Base-by-base conservation (phyloP, 495 filamentous ascomycete genomes). In the Hyaloscypha finlandica region DNA sequence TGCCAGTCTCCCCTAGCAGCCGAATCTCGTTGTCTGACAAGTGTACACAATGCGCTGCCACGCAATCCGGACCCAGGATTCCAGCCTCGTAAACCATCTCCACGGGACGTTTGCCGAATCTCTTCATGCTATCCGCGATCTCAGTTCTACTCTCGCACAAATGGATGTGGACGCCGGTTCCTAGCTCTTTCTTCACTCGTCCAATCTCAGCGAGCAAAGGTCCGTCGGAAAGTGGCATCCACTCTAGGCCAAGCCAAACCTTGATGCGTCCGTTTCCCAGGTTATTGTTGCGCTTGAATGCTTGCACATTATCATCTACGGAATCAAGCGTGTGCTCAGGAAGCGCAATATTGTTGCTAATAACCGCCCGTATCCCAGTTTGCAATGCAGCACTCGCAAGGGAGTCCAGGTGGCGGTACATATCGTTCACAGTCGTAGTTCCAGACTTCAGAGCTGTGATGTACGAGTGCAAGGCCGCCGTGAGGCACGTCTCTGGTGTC, bases 171-270 rank as follows among this genome's bases (percentile, higher is more conserved):
- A 64, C 51, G 4, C 62, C 62, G 0, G 52, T 57, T 42, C 62
- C 52, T 0, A 64, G 33, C 20, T 58, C 35, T 45, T 64, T 58
- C 25, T 58, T 64, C 20, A 35, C 20, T 2, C 42, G 51, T 30
- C 25, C 62, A 32, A 64, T 64, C 12, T 64, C 62, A 5, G 33
- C 53, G 5, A 64, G 25, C 22, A 57, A 57, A 29, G 29, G n/a
- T 45, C 8, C 22, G 31, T 64, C 62, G 20, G 53, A 56, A 29
- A 64, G 53, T 22, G 61, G 61, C 61, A 63, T 63, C 61, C 61
- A 63, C n/a, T 63, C 61, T 14, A 63, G 48, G 16, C 61, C 61
- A 29, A 57, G 33, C 62, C 62, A 64, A 8, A 64, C 62, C 33
- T 58, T 64, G 29, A 64, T 30, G 11, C 62, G 33, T 1, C 62